Conservation (phyloP, 1,284 basidiomycete genomes). For the Microbotryomycetes sp. region DNA sequence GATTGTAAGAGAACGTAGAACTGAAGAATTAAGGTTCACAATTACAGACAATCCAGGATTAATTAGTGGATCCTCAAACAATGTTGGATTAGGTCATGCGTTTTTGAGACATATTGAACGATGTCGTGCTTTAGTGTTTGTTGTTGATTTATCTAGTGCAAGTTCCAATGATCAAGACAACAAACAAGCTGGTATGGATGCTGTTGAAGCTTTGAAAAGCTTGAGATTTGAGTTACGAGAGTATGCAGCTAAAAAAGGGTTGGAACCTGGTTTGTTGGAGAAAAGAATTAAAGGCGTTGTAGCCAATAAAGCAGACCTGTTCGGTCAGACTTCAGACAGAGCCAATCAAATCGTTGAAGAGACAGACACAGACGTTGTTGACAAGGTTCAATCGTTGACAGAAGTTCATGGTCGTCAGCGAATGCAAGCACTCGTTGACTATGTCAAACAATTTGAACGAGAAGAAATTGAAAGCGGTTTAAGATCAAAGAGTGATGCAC, state of each 20-base stretch:
- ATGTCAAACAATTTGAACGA: conserved; percentile 45
- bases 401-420: conserved; percentile 43
- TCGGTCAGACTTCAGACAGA: conserved; percentile 38
- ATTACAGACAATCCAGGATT: conserved; percentile 97
- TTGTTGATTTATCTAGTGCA: conserved; percentile 73
- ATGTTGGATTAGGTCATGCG: conserved; percentile 86
- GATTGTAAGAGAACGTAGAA: conserved; percentile 10
- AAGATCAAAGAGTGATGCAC: conserved; percentile 47
- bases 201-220: conserved; percentile 66
- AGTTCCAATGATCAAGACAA: conserved; percentile 16
- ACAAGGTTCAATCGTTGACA: conserved; percentile 37
- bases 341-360: not conserved
- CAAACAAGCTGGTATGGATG: conserved; percentile 41
- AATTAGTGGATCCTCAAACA: conserved; percentile 72
- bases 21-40: conserved; percentile 76
- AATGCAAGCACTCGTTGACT: conserved; percentile 36
- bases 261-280: conserved; percentile 19
- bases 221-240: conserved; percentile 70
- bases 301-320: conserved; percentile 88
- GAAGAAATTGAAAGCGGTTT: conserved; percentile 56
- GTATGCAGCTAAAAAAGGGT: conserved; percentile 55
- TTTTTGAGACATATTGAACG: conserved; percentile 92
- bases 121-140: conserved; percentile 81
- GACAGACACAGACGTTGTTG: not conserved
- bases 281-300: conserved; percentile 53